Base-by-base conservation (phyloP, 257 asterid species). In the Ilex aquifolium region DNA sequence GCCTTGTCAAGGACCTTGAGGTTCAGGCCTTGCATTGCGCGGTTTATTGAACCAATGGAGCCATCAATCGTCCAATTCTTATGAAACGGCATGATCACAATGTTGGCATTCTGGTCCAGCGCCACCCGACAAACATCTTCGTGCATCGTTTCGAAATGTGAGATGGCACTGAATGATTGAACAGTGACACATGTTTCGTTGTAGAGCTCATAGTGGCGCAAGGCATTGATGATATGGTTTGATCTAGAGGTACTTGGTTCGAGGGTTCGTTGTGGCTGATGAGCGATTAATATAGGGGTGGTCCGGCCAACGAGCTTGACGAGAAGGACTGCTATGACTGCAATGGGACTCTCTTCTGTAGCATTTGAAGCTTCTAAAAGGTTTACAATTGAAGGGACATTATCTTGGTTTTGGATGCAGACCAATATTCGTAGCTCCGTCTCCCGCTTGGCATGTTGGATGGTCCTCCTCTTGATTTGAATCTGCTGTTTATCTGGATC, bases 11-110 rank as follows among this genome's bases (percentile, higher is more conserved):
- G 21, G 50, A 90, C 79, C 44, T 73, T 80, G n/a, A 64, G 17
- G 82, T 90, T 85, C 88, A 82, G 73, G 55, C 7, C 59, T 71
- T 87, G 95, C 0, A 79, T 61, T 7, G 82, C 70, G 48, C 78
- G 72, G 69, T 83, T 79, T 31, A 68, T 63, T 0, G 79, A 55
- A 17, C 85, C 90, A 4, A 90, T 68, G 6, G 95, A 80, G 2
- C 96, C 95, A 61, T 90, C 96, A 49, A 87, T 82, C 57, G 77
- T 95, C 90, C 94, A 87, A 13, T 67, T 84, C 72, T 82, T 87
- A 80, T 90, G 96, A 61, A 85, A 90, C 0, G 96, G 97, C 3
- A 90, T 79, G 27, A 90, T 79, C 55, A 85, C 17, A 3, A 90
- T 64, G 14, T 71, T 83, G 1, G 85, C 89, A 11, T 66, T 69